A percentile compares a stretch with the other conserved stretches of the same genome.
These are phyloP conservation scores for Suillus hirtellus DNA, from an alignment of 768 basidiomycete species.

Conservation along the genomic window DNA sequence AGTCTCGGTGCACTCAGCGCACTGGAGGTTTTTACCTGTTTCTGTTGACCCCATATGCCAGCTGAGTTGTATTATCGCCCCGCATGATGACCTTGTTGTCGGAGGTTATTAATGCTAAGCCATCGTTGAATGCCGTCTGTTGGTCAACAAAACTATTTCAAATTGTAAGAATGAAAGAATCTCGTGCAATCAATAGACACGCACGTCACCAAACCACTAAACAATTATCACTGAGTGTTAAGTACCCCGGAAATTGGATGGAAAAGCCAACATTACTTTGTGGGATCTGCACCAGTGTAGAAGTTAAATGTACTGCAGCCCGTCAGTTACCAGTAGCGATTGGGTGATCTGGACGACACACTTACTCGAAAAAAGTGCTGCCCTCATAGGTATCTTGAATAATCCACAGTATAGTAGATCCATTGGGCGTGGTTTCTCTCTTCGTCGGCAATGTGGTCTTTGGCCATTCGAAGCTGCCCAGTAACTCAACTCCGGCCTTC, in stretches of 20 bases:
- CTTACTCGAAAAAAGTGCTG: conserved; percentile 68
- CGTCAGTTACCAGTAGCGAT: not conserved
- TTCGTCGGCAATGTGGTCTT: not conserved
- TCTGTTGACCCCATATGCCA: conserved; percentile 54
- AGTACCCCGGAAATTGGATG: conserved; percentile 13
- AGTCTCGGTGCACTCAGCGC: conserved; percentile 9
- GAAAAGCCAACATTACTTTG: conserved; percentile 47
- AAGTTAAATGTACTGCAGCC: conserved; percentile 52
- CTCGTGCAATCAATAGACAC: conserved; percentile 22
- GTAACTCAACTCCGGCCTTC: not conserved
- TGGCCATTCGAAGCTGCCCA: not conserved
- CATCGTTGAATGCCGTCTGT: conserved; percentile 49
- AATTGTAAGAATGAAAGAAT: not conserved
- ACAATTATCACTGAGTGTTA: conserved; percentile 17
- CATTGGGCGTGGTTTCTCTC: conserved; percentile 45
- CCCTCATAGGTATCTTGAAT: conserved; percentile 69
- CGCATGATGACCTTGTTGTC: conserved; percentile 72
- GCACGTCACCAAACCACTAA: conserved; percentile 72
- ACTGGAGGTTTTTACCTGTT: conserved; percentile 47
- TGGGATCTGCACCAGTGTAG: conserved; percentile 64
- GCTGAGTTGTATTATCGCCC: conserved; percentile 64
- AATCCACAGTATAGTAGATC: conserved; percentile 62
- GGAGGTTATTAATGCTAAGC: conserved; percentile 57
- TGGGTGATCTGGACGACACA: conserved; percentile 17
- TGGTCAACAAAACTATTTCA: conserved; percentile 58